Percentiles rank a stretch among this genome's conserved stretches.
Conservation (phyloP, 441 rosid genomes). For the Raphanus hybrid region DNA sequence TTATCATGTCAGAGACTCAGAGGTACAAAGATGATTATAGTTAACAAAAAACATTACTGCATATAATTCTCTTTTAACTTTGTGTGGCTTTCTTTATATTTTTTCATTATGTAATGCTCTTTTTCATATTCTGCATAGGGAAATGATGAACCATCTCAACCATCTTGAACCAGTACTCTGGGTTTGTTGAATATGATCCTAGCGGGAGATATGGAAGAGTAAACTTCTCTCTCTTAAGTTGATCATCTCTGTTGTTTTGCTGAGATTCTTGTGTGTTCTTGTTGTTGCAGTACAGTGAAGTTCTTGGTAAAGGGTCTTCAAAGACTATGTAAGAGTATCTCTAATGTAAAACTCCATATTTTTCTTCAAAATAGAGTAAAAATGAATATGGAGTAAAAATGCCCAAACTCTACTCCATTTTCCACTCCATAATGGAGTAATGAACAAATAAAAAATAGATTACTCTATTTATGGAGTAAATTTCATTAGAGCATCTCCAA, state of each 20-base stretch:
- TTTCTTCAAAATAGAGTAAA: too few relatives aligned
- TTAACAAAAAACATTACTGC: constrained; percentile 5
- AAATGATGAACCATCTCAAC: constrained; percentile 48
- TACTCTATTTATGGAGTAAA: too few relatives aligned
- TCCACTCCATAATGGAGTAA: too few relatives aligned
- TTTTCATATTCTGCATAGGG: constrained; percentile 4
- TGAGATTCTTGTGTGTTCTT: constrained; percentile 25
- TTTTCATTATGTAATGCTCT: constrained; percentile 7
- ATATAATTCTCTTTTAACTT: constrained; percentile 13
- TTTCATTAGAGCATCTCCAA: too few relatives aligned
- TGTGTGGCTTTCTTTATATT: constrained; percentile 14
- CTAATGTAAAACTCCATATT: too few relatives aligned
- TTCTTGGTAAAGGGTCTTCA: constrained; percentile 95
- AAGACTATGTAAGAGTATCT: constrained; percentile 89
- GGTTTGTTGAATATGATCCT: constrained; percentile 71
- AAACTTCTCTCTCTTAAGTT: constrained; percentile 12
- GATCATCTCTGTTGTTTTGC: constrained; percentile 22
- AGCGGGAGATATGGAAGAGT: constrained; percentile 80
- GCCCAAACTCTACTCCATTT: too few relatives aligned
- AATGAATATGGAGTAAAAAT: too few relatives aligned
- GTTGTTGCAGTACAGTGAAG: constrained; percentile 74
- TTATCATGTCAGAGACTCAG: constrained; percentile 24
- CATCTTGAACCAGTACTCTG: constrained; percentile 46
- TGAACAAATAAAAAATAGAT: too few relatives aligned
- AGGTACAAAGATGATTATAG: constrained; percentile 23